These are phyloP conservation scores for Thalassiosira ordinaria DNA, from an alignment of 352 stramenopile genomes.

Conservation along the genomic window DNA sequence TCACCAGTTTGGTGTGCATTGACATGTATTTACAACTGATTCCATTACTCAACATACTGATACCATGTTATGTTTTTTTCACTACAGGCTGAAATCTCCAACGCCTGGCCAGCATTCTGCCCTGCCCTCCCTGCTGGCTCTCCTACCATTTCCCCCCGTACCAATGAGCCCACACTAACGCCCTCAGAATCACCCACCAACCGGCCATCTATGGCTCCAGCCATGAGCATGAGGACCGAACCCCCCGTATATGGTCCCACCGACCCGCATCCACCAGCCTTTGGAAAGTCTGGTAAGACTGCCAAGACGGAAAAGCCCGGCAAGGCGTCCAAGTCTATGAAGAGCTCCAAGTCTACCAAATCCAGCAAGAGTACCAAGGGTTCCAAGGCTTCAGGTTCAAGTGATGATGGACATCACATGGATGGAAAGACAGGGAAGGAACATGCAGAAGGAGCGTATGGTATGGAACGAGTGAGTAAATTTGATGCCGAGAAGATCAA, in stretches of 20 bases:
- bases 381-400: not conserved
- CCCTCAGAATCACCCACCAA: conserved; percentile 14
- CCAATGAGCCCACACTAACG: conserved; percentile 32
- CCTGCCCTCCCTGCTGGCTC: conserved; percentile 14
- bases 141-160: conserved; percentile 29
- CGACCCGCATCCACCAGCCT: not conserved
- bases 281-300: not conserved
- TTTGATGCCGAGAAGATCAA: conserved; percentile 18
- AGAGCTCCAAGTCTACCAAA: not conserved
- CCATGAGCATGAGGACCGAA: conserved; percentile 3
- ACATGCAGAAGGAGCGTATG: not conserved
- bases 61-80: too few relatives aligned
- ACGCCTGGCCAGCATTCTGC: conserved; percentile 28
- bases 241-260: not conserved
- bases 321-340: too few relatives aligned
- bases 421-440: conserved; percentile 15
- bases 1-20: too few relatives aligned
- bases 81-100: conserved; percentile 9
- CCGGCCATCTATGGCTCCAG: not conserved
- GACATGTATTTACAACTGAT: not conserved
- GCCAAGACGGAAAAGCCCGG: conserved; percentile 24
- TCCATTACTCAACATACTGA: not conserved
- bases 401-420: too few relatives aligned
- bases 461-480: not conserved
- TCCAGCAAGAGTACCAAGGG: conserved; percentile 7